These are phyloP conservation scores for Geranium incanum DNA, from an alignment of 441 rosid species.

Conservation along the genomic window DNA sequence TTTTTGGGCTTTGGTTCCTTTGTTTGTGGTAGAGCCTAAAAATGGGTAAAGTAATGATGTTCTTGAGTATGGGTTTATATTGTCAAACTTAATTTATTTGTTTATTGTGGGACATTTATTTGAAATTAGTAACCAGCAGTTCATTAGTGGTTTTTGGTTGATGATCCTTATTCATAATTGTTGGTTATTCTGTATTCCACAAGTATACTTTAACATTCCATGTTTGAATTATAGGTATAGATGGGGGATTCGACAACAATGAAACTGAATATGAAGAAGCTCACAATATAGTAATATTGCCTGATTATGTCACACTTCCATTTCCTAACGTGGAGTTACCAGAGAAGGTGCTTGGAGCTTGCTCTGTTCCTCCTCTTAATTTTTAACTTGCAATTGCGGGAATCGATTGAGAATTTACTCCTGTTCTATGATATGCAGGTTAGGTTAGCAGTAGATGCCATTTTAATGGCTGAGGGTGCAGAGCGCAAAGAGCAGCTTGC, in stretches of 20 bases:
- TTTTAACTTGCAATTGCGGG: neutral
- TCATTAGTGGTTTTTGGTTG: neutral
- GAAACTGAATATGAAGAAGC: conserved; percentile 75
- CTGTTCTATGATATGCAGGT: conserved; percentile 40
- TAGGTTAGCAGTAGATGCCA: conserved; percentile 77
- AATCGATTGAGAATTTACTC: neutral
- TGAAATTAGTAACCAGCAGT: neutral
- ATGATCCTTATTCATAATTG: neutral
- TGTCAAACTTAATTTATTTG: neutral
- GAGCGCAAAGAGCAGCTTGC: conserved; percentile 81
- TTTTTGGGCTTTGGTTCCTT: neutral
- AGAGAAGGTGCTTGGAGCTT: conserved; percentile 59
- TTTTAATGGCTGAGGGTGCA: conserved; percentile 72
- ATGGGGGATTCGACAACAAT: conserved; percentile 87
- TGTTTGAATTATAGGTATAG: conserved; percentile 51
- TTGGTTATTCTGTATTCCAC: conserved; percentile 12
- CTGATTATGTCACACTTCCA: conserved; percentile 59
- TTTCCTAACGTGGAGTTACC: conserved; percentile 93
- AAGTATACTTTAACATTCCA: conserved; percentile 6
- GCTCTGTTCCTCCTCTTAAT: neutral
- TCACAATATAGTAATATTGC: conserved; percentile 61
- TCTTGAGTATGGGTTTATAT: neutral
- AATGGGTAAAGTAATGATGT: neutral
- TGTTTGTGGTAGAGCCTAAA: neutral
- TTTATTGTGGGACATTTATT: neutral